Evolutionary conservation across 169 alveolate genomes (phyloP), one percentile per base, ranked within the genome.

Genomic region (Plasmodium sp.): DNA sequence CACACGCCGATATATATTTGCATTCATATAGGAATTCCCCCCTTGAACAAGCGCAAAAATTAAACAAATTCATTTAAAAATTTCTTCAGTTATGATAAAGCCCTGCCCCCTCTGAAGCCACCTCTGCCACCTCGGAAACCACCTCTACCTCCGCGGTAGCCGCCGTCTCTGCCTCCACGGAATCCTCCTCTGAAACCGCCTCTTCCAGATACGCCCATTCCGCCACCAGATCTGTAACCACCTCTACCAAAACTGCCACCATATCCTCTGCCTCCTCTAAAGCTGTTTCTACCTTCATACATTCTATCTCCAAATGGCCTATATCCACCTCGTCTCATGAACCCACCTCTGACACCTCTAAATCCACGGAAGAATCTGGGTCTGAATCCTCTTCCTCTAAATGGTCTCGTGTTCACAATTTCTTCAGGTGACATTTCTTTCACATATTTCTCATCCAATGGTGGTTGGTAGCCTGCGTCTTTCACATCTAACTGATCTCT

Each of bases 391-490:
- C 94, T 85, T 22, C 86, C 95, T 39, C 92, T 77, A 74, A 62
- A 86, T 77, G 92, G 91, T 33, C 95, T 92, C 39, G 85, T 56
- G 80, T 84, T 96, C 3, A 91, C 96, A 56, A 90, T 83, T 88
- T 95, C 96, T 81, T 93, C 96, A 41, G 92, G 77, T 22, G 94
- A 51, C 94, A 92, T 93, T 81, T 96, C 97, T 80, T 97, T 92
- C 41, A 97, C 97, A 54, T 95, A 92, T 81, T 92, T 83, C 33
- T 96, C 97, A 81, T 95, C 97, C 22, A 96, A 92, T 9, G 98
- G 98, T 56, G 95, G 84, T 92, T 97, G 98, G 74, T 97, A 97
- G 6, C 98, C 98, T 18, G 96, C 93, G 39, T 84, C 95, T 14
- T 93, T 81, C n/a, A 72, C 83, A 75, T 94, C 96, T 67, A 96